Base-by-base conservation (phyloP, 192 early-diverging fungal genomes). In the Linnemannia schmuckeri region DNA sequence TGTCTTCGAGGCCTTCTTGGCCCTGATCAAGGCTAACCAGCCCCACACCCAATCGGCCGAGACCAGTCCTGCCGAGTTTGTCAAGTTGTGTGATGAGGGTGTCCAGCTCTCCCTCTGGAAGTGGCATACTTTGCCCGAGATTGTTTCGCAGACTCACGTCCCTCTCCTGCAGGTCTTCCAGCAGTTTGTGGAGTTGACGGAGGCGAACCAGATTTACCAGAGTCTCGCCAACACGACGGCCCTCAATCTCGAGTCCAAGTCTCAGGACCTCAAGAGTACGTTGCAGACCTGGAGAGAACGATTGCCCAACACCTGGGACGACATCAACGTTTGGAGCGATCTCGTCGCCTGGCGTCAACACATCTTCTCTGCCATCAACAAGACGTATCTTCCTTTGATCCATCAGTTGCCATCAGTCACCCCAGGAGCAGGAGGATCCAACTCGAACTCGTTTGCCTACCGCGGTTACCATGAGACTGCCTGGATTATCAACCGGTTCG, bases 401-500 rank as follows among this genome's bases (percentile, higher is more conserved):
- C 77, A 80, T 17, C 88, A 88, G 46, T 91, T 96, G 44, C 92
- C 94, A 18, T 82, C 91, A 35, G 79, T 93, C 49, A 90, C 88
- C 38, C 90, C 91, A 41, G 88, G 89, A 22, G 81, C 89, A 12
- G 91, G 93, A 35, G 83, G 89, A 6, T 91, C 91, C 38, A 88
- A 91, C 90, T 91, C 93, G 4, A 95, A 96, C 78, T 97, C 98
- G 44, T 97, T 95, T 80, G 97, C 98, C 0, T 99, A 97, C 88
- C 95, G 98, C 30, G 99, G 99, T 35, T 98, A 98, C 88, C 99
- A 99, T 88, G 98, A 99, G 88, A 99, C 98, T 41, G 99, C 99
- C 6, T 99, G 99, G 99, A 99, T 98, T 41, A 99, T 99, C 91
- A 99, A 99, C 83, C 92, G 98, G 54, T 99, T 99, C 88, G 98